These are phyloP conservation scores for Tuber borchii DNA, from an alignment of 495 filamentous ascomycete genomes.

Conservation along the genomic window DNA sequence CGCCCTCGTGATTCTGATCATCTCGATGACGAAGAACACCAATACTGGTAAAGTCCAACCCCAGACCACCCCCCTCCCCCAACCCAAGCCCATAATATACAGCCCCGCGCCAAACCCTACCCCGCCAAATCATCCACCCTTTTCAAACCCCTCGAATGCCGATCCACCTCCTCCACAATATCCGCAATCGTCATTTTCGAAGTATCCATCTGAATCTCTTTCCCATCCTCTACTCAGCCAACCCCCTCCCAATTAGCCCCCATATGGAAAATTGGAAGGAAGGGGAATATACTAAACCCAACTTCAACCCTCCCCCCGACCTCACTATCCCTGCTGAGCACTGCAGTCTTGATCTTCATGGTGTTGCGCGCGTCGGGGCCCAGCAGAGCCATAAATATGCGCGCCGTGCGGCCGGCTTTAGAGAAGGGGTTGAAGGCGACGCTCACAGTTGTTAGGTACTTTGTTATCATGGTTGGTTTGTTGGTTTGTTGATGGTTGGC, in stretches of 20 bases:
- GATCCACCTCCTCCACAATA: constrained; percentile 78
- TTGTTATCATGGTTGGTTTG: constrained; percentile 66
- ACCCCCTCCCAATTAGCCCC: constrained; percentile 1
- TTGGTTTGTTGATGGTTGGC: constrained; percentile 1
- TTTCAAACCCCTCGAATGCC: constrained; percentile 73
- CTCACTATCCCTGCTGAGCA: constrained; percentile 61
- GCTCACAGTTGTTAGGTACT: constrained; percentile 73
- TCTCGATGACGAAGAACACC: not conserved
- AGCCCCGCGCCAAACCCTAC: constrained; percentile 36
- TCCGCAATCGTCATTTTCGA: constrained; percentile 78
- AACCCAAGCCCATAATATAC: constrained; percentile 20
- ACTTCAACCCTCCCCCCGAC: constrained; percentile 60
- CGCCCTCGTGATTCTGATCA: not conserved
- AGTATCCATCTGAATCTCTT: constrained; percentile 62
- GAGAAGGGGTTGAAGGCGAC: constrained; percentile 91
- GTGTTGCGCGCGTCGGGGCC: constrained; percentile 65
- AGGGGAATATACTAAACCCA: constrained; percentile 67
- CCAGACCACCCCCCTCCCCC: not conserved
- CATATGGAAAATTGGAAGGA: not conserved
- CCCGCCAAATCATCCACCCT: constrained; percentile 73
- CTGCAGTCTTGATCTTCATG: constrained; percentile 71
- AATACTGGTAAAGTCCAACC: not conserved
- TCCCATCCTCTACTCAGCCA: constrained; percentile 64
- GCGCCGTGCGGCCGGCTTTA: constrained; percentile 64
- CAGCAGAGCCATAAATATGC: constrained; percentile 80